A percentile compares a stretch with the other conserved stretches of the same genome.
Conservation (phyloP, 1,284 basidiomycete genomes). For the Boletus semigastroideus region DNA sequence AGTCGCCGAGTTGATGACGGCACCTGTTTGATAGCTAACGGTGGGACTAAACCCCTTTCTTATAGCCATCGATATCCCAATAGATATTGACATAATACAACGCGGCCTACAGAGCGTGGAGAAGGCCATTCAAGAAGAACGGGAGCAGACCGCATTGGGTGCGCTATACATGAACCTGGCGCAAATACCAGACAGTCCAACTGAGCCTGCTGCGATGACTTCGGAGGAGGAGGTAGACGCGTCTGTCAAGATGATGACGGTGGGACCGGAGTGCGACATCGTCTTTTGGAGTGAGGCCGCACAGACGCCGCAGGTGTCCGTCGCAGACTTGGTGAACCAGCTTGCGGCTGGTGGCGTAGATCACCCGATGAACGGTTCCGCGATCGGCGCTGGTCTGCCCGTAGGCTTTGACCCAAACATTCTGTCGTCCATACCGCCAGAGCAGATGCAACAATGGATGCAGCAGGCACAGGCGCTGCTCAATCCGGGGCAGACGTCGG, state of each 20-base stretch:
- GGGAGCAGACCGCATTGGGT: constrained; percentile 72
- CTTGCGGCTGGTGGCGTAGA: constrained; percentile 45
- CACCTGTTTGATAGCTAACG: constrained; percentile 20
- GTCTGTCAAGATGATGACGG: constrained; percentile 61
- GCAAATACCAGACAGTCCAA: constrained; percentile 75
- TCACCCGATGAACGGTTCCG: constrained; percentile 22
- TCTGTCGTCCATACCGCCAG: constrained; percentile 45
- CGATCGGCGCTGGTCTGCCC: constrained; percentile 11
- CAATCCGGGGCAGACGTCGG: constrained; percentile 22
- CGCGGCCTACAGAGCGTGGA: constrained; percentile 69
- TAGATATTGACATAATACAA: constrained; percentile 48
- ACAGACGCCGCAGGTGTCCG: constrained; percentile 43
- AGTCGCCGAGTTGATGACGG: constrained; percentile 27
- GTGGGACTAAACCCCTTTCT: neutral
- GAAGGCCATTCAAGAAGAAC: constrained; percentile 64
- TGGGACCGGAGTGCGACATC: constrained; percentile 64
- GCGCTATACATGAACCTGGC: constrained; percentile 67
- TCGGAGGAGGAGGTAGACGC: constrained; percentile 68
- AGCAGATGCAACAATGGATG: constrained; percentile 64
- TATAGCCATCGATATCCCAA: constrained; percentile 62
- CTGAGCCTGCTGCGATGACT: constrained; percentile 60
- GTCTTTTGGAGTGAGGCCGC: constrained; percentile 55
- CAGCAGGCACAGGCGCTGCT: constrained; percentile 48
- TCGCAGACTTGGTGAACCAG: constrained; percentile 69
- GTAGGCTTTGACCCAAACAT: constrained; percentile 36